phyloP scores from a whole-genome alignment of 805 yeast genomes.

The Cyberlindnera xylosilytica region DNA sequence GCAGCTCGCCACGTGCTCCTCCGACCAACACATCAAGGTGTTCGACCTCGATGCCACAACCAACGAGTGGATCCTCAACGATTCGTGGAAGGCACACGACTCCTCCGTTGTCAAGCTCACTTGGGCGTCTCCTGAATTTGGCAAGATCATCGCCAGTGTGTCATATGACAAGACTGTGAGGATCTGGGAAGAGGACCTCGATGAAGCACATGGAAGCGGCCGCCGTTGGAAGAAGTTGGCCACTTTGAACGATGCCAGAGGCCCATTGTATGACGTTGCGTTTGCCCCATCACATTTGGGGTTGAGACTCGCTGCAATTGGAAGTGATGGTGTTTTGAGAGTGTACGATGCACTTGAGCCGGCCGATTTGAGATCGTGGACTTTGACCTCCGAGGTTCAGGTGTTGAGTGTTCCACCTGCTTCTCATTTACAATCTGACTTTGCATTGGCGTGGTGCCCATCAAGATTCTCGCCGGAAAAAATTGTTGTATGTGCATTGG shows the following conservation, averaged over 20 bases:
- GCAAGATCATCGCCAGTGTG: slow-evolving; percentile 81
- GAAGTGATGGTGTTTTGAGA: slow-evolving; percentile 82
- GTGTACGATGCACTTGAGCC: slow-evolving; percentile 90
- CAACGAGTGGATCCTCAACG: slow-evolving; percentile 78
- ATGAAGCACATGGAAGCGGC: slow-evolving; percentile 73
- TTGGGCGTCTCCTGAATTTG: slow-evolving; percentile 96
- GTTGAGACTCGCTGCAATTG: slow-evolving; percentile 78
- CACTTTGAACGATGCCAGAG: slow-evolving; percentile 80
- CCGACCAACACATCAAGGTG: slow-evolving; percentile 90
- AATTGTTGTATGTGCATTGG: slow-evolving; percentile 79
- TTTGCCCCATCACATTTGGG: slow-evolving; percentile 88
- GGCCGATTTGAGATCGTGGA: slow-evolving; percentile 81
- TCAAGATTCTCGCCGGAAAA: slow-evolving; percentile 79
- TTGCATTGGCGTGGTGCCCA: slow-evolving; percentile 88
- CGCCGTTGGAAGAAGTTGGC: slow-evolving; percentile 76
- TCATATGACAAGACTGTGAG: slow-evolving; percentile 88
- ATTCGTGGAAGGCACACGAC: slow-evolving; percentile 95
- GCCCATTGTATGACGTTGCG: slow-evolving; percentile 85
- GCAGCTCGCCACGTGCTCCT: slow-evolving; percentile 89
- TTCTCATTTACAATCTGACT: slow-evolving; percentile 78
- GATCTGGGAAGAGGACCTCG: slow-evolving; percentile 87
- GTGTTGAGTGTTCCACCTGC: slow-evolving; percentile 72
- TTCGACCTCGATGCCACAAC: slow-evolving; percentile 69
- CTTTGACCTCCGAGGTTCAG: slow-evolving; percentile 65
- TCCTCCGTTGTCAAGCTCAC: slow-evolving; percentile 75